These are phyloP conservation scores for Elongisporangium undulatum DNA, from an alignment of 352 stramenopile species.

Conservation along the genomic window DNA sequence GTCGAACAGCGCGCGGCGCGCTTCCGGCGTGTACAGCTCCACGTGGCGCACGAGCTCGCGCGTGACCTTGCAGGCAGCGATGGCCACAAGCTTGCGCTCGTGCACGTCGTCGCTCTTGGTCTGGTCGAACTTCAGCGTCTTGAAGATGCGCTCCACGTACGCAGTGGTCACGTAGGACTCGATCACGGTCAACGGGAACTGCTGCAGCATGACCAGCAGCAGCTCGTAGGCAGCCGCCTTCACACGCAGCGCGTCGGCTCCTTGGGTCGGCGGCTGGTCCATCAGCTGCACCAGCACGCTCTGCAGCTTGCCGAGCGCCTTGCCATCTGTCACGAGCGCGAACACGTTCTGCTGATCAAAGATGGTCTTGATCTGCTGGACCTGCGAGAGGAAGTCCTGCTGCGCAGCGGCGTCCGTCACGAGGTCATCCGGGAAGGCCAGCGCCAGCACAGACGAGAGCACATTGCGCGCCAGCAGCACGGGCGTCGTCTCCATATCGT, in stretches of 20 bases:
- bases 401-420: conserved; percentile 32
- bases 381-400: conserved; percentile 41
- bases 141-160: conserved; percentile 62
- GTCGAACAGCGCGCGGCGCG: conserved; percentile 57
- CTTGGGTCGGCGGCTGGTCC: conserved; percentile 23
- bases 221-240: conserved; percentile 51
- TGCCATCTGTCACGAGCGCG: conserved; percentile 60
- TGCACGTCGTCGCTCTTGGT: conserved; percentile 11
- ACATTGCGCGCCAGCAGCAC: conserved; percentile 67
- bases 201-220: conserved; percentile 47
- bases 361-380: conserved; percentile 38
- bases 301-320: conserved; percentile 75
- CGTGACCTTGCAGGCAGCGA: conserved; percentile 38
- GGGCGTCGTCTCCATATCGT: conserved; percentile 8
- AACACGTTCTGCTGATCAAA: conserved; percentile 73
- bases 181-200: conserved; percentile 53
- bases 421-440: conserved; percentile 61
- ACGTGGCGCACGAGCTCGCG: conserved; percentile 40
- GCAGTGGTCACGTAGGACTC: conserved; percentile 39
- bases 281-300: conserved; percentile 54
- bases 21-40: conserved; percentile 48
- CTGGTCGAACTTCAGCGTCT: conserved; percentile 65
- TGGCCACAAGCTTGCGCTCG: conserved; percentile 21
- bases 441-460: conserved; percentile 69
- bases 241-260: conserved; percentile 20